Evolutionary conservation across 2,329 filamentous ascomycete genomes (phyloP), one percentile per base, ranked within the genome.

Genomic region (Tolypocladium capitatum): DNA sequence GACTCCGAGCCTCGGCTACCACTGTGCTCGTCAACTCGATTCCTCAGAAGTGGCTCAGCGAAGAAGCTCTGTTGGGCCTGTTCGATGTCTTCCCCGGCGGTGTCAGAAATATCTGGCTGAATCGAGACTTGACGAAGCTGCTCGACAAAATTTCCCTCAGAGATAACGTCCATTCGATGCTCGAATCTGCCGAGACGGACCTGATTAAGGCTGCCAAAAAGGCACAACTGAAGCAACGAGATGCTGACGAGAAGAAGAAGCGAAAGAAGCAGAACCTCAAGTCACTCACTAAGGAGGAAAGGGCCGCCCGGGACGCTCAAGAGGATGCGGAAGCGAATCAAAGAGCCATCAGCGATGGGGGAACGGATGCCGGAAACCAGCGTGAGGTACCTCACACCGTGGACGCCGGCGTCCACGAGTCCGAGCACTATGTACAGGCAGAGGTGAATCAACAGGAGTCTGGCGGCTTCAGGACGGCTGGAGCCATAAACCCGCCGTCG

Each of bases 51-150:
- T 98, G 92, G 92, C 78, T 94, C 8, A 88, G 78, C 2, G 78
- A 87, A 44, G 82, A 94, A 41, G 86, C 87, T 0, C 74, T 98
- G 5, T 76, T 81, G 49, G 84, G 84, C 0, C 72, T 98, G 0
- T 98, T 94, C 58, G 92, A 98, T 62, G 90, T 97, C 1, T 97
- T 96, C 56, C 92, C 92, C 0, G 92, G 92, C 20, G 92, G 92
- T 30, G 84, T 98, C 59, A 80, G 87, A 50, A 97, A 97, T 56
- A 86, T 98, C 43, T 98, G 91, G 90, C 82, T 98, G 57, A 98
- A 96, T 50, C 80, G 91, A 51, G 86, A 98, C 60, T 83, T 88
- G 55, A 86, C 90, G 40, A 76, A 83, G 9, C 75, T 98, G 11
- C 76, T 86, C 43, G 84, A 90, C 51, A 97, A 97, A 62, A 84